Evolutionary conservation across 1,139 yeast genomes (phyloP), one percentile per base, ranked within the genome.

Genomic region (Kluyveromyces sp.): DNA sequence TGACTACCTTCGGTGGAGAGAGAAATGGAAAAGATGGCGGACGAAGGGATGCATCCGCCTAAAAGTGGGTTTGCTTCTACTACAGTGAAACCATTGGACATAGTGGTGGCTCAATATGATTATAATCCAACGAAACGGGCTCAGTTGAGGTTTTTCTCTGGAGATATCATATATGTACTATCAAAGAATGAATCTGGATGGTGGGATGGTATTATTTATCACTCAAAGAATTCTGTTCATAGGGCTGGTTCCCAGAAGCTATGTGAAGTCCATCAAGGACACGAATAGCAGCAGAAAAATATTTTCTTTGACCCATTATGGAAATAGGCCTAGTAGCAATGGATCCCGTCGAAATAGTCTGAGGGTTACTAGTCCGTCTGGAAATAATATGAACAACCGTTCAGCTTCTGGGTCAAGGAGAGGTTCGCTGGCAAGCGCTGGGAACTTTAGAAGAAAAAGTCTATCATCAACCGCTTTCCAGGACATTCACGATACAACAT

Each of bases 181-280:
- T 46, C 73, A 10, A 80, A 79, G 51, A 68, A 77, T 6, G 76
- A 74, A 31, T 61, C 75, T 2, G 83, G 84, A 2, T 84, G 94
- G 94, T 82, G 89, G 87, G 92, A 83, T 60, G 90, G 90, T 3
- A 73, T 81, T 7, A 59, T 58, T 10, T 50, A 68, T 64, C 54
- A 53, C 26, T 45, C 49, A 7, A 54, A 50, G 3, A 55, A 52
- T 29, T 52, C 39, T 15, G 64, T 74, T 7, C 63, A 68, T 15
- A 69, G 90, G 92, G 92, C 51, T 83, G 92, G 92, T 81, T 83
- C 63, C 90, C n/a, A 73, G 72, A 46, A 74, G 74, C 45, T 77
- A 74, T 61, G 78, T 53, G 4, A 50, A 52, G 32, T 48, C 59
- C 2, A 43, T 51, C 7, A 49, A 50, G 37, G 59, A 56, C 33